Percentiles rank a stretch among this genome's conserved stretches.
phyloP scores from a whole-genome alignment of 768 basidiomycete genomes.

The Kwoniella dendrophila region DNA sequence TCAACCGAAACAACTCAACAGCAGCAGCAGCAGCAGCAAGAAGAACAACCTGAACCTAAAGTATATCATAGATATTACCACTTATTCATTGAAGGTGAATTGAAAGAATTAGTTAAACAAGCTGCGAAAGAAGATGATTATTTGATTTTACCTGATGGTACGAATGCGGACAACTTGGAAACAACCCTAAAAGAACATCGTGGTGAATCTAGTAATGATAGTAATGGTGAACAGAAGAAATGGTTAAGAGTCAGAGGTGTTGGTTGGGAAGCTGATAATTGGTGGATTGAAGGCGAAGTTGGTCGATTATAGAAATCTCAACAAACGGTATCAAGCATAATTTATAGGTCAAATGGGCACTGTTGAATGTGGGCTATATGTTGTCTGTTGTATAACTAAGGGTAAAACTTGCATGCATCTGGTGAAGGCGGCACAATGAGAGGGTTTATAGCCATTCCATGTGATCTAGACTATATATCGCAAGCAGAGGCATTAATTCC shows the following conservation, averaged over 20 bases:
- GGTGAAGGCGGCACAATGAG: too few species aligned
- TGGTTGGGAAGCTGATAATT: constrained; percentile 56
- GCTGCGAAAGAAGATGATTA: constrained; percentile 63
- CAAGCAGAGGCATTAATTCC: too few species aligned
- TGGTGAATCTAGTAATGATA: background rate
- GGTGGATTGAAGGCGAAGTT: constrained; percentile 55
- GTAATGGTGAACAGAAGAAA: constrained; percentile 10
- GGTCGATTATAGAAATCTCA: constrained; percentile 15
- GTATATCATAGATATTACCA: constrained; percentile 92
- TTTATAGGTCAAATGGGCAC: too few species aligned
- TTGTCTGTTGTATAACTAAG: too few species aligned
- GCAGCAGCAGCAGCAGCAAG: too few species aligned
- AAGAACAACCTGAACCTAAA: constrained; percentile 33
- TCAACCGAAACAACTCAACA: too few species aligned
- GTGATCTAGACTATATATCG: too few species aligned
- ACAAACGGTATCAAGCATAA: too few species aligned
- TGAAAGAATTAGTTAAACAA: constrained; percentile 64
- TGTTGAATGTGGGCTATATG: too few species aligned
- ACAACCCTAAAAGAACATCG: background rate
- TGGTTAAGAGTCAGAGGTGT: constrained; percentile 46
- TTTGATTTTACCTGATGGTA: constrained; percentile 11
- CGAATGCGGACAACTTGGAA: background rate
- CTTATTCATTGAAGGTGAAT: constrained; percentile 84
- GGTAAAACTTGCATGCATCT: too few species aligned
- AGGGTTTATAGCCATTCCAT: too few species aligned